Conservation (phyloP, 106 monocot genomes). For the Agapanthus africanus region DNA sequence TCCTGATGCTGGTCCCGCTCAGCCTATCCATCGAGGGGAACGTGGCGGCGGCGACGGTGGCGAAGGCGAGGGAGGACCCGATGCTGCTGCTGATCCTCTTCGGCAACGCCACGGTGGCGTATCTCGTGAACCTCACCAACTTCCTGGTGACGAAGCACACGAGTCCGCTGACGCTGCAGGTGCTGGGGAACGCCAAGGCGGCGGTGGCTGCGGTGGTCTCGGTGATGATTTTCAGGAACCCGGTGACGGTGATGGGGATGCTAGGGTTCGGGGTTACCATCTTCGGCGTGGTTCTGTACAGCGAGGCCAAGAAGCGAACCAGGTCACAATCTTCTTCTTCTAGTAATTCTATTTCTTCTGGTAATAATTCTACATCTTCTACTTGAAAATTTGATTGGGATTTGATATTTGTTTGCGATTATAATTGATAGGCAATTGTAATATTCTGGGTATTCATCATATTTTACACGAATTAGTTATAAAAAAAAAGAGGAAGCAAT, state of each 20-base stretch:
- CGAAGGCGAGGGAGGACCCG: constrained; percentile 15
- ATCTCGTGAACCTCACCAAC: constrained; percentile 38
- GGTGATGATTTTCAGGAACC: constrained; percentile 33
- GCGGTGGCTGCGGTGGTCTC: constrained; percentile 38
- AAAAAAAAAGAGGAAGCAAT: too few relatives aligned
- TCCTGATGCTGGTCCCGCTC: constrained; percentile 22
- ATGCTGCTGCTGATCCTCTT: constrained; percentile 16
- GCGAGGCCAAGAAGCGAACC: constrained; percentile 37
- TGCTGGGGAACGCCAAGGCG: constrained; percentile 40
- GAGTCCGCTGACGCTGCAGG: constrained; percentile 34
- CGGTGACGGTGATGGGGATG: constrained; percentile 35
- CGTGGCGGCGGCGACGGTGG: constrained; percentile 9
- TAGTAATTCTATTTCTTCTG: too few relatives aligned
- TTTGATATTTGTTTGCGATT: too few relatives aligned
- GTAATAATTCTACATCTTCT: too few relatives aligned
- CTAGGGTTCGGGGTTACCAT: constrained; percentile 33
- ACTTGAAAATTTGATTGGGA: too few relatives aligned
- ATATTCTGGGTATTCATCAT: too few relatives aligned
- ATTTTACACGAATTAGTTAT: too few relatives aligned
- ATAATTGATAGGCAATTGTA: too few relatives aligned
- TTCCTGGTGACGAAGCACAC: constrained; percentile 42
- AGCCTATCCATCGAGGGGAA: constrained; percentile 21
- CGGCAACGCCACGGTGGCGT: constrained; percentile 32
- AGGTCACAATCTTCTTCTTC: not conserved
- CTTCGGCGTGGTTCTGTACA: constrained; percentile 29